Conservation (phyloP, 768 basidiomycete genomes). For the Hemileccinum rubropunctum region DNA sequence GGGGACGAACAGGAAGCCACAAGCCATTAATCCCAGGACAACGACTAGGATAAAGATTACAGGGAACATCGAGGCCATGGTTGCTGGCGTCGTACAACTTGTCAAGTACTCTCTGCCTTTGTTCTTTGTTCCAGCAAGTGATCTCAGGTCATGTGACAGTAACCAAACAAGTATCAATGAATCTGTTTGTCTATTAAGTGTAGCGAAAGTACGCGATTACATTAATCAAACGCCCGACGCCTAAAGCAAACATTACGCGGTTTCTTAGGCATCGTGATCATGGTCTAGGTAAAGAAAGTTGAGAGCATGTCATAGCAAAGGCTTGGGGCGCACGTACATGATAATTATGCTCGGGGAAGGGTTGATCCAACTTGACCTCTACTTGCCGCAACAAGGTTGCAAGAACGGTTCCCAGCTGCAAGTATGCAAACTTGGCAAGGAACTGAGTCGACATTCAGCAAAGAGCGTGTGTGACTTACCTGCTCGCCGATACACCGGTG, state of each 20-base stretch:
- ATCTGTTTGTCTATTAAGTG: not conserved
- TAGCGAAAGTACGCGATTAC: conserved; percentile 2
- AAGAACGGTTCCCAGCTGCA: conserved; percentile 87
- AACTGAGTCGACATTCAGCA: conserved; percentile 3
- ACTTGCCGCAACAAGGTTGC: conserved; percentile 72
- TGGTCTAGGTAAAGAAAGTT: conserved; percentile 53
- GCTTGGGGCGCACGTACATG: conserved; percentile 53
- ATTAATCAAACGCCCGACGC: conserved; percentile 55
- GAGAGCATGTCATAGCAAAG: conserved; percentile 5
- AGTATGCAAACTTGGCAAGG: conserved; percentile 75
- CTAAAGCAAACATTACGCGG: conserved; percentile 66
- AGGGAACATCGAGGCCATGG: conserved; percentile 73
- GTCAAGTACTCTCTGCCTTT: too few species aligned
- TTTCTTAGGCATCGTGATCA: conserved; percentile 87
- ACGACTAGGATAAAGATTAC: conserved; percentile 66
- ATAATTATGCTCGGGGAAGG: conserved; percentile 84
- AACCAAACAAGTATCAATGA: not conserved
- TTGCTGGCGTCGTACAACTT: not conserved
- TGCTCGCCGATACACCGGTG: conserved; percentile 95
- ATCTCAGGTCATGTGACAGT: conserved; percentile 8
- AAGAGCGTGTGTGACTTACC: conserved; percentile 35
- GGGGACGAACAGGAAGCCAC: conserved; percentile 65
- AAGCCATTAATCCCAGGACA: conserved; percentile 60
- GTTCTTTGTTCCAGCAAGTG: not conserved
- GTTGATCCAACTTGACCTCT: conserved; percentile 61